Conservation (phyloP, 106 monocot species). For the Triglochin maritima region DNA sequence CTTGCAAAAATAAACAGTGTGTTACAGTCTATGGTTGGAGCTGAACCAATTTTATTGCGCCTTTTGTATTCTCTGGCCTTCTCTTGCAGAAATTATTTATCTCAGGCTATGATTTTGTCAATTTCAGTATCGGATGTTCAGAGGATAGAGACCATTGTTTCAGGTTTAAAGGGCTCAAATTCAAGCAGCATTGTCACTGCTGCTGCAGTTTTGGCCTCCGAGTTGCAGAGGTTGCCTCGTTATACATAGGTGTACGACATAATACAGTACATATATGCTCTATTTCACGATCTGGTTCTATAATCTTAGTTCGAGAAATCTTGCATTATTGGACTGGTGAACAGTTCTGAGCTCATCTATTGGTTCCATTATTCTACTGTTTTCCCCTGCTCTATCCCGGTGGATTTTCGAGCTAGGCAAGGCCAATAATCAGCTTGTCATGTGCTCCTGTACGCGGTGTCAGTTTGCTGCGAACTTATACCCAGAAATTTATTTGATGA, state of each 20-base stretch:
- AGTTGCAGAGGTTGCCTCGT: slow-evolving; percentile 78
- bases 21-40: slow-evolving; percentile 29
- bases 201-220: slow-evolving; percentile 36
- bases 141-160: slow-evolving; percentile 44
- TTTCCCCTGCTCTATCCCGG: no score
- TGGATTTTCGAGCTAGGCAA: no score
- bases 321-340: no score
- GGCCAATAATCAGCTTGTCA: no score
- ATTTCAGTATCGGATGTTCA: slow-evolving; percentile 46
- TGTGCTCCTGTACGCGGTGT: no score
- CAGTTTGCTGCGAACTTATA: no score
- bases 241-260: background rate
- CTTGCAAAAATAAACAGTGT: slow-evolving; percentile 53
- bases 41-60: slow-evolving; percentile 34
- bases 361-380: no score
- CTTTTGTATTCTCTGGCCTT: slow-evolving; percentile 65
- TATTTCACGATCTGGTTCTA: no score
- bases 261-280: no score
- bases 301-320: no score
- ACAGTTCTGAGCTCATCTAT: no score
- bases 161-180: slow-evolving; percentile 41
- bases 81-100: slow-evolving; percentile 62
- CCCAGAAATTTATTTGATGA: no score
- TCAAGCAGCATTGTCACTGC: slow-evolving; percentile 42
- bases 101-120: slow-evolving; percentile 77